Base-by-base conservation (phyloP, 148 eudicot species). In the Amaranthus palmeri region DNA sequence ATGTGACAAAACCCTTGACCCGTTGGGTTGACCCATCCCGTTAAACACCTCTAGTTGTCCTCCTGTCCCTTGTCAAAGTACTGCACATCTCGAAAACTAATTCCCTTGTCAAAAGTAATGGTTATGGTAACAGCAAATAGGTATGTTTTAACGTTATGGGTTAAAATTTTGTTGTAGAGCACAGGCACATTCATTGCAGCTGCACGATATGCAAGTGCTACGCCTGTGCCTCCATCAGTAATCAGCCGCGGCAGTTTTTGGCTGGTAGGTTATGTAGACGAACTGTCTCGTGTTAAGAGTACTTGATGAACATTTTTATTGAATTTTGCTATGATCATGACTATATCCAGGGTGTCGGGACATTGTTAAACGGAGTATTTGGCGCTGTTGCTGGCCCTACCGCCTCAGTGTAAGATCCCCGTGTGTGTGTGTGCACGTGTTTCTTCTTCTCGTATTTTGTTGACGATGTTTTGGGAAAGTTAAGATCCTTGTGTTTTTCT, bases 141-240 rank as follows among this genome's bases (percentile, higher is more conserved):
- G 36, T 25, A 25, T 25, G 36, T 25, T 25, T 2, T 25, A 25
- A 25, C 1, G 36, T 25, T 25, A 25, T 25, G 36, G 36, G 36
- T 25, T 25, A 25, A 25, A 25, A 15, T 18, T 75, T 41, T 12
- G 18, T 57, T 52, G 58, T 75, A 92, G 97, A 87, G 90, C 57
- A 89, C 95, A 5, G 92, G 89, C 5, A 81, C 92, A 50, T 89
- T 87, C 76, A 83, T 89, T 56, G 92, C 85, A 70, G 81, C 91
- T 60, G 82, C 95, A 17, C 84, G 92, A 74, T 92, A 89, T 73
- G 95, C 92, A 46, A 92, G 97, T 66, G 97, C 95, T 52, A 89
- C 97, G 14, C 95, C 97, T 49, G 92, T 89, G 63, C 95, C 97
- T 65, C 89, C 97, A 65, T 89, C 95, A 40, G 85, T 92, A 56